Evolutionary conservation across 2,329 filamentous ascomycete genomes (phyloP), one percentile per base, ranked within the genome.

Genomic region (Paecilomyces fulvus): DNA sequence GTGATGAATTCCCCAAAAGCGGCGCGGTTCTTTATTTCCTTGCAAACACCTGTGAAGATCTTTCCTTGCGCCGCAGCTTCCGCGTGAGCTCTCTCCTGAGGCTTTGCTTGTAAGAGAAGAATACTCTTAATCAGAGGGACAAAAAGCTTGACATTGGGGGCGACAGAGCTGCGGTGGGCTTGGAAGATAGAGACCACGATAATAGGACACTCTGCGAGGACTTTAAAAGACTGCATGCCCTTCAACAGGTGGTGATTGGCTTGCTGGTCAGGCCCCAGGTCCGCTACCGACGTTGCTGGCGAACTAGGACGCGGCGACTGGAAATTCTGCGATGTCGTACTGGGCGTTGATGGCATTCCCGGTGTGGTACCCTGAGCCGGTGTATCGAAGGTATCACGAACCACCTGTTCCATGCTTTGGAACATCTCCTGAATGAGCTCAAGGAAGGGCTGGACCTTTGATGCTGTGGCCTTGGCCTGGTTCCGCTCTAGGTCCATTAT

Each of bases 151-250:
- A 99, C 92, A 66, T 96, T 96, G 56, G 86, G 82, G 37, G 84
- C 79, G 1, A 96, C 92, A 4, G 87, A 87, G 51, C 75, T 79
- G 52, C 92, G 85, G 66, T 99, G 94, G 4, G 92, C 88, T 74
- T 99, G 94, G 71, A 99, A 97, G 62, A 99, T 90, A 3, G 92
- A 97, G 0, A 99, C 94, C 3, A 99, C 94, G 46, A 99, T 97
- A 54, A 99, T 99, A 0, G 94, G 94, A 65, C 94, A 99, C 72
- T 99, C 94, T 1, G 92, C 91, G 3, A 99, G 82, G 23, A 99
- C 92, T 73, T 97, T 99, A 82, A 99, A 99, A 0, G 94, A 99
- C 70, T 96, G 90, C 90, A 96, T 96, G 30, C 94, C 94, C 73
- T 90, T 95, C 55, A 92, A 78, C 31, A 99, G 75, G 52, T 90